Evolutionary conservation across 2,329 filamentous ascomycete species (phyloP), one percentile per base, ranked within the genome.

Genomic region (Neurospora sp.): DNA sequence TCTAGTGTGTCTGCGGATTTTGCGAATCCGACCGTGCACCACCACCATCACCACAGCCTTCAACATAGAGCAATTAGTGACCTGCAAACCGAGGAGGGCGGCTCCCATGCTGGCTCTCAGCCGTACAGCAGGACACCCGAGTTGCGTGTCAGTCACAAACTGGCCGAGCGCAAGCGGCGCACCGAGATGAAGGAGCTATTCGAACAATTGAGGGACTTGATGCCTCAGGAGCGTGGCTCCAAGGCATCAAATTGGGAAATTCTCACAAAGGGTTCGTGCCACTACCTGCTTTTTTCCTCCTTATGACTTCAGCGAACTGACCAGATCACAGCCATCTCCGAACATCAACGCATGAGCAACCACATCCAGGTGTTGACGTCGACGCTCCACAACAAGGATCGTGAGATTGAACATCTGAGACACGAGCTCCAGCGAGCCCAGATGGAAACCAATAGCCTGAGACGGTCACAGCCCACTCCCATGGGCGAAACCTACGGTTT

Each of bases 211-310:
- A 88, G 93, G 74, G 90, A 91, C 74, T 83, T 93, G 43, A 90
- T 95, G 81, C 92, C 92, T 1, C 91, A 93, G 74, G 92, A 93
- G 75, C 88, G 92, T 17, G 92, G 92, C 1, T 91, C 90, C 33
- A 96, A 96, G 78, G 92, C 92, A 0, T 94, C 91, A 74, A 96
- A 96, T 76, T 96, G 92, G 92, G 92, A 96, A 76, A 93, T 95
- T 67, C 78, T 96, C 17, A 93, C 91, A 2, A 95, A 95, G 84
- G 91, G 92, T 94, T 82, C 72, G 85, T 78, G 4, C 38, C 62
- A 68, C 68, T 58, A n/a, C 5, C 38, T 69, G 5, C 8, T 39
- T n/a, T 52, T 33, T 71, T 42, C 67, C 66, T 68, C 28, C 19
- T 19, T 58, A 19, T 17, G 23, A 6, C 6, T 68, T 42, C 46